Conservation (phyloP, 192 early-diverging fungal species). For the Podila clonocystis region DNA sequence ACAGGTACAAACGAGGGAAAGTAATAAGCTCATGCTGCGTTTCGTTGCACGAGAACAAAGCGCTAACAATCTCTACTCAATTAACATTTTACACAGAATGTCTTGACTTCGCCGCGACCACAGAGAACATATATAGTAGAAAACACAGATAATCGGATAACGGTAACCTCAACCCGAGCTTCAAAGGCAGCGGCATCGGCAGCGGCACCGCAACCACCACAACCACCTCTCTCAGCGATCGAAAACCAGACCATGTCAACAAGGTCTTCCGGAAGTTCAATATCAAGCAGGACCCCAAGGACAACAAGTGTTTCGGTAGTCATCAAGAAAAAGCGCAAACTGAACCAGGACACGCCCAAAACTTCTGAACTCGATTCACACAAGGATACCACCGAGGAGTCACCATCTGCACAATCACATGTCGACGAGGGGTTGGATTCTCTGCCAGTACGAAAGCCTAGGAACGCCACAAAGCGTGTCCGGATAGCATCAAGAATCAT, state of each 20-base stretch:
- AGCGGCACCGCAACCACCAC: not conserved
- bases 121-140: not conserved
- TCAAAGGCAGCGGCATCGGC: not conserved
- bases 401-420: not conserved
- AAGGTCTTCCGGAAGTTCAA: too few species aligned
- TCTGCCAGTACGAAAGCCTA: not conserved
- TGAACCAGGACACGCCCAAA: not conserved
- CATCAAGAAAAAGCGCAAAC: constrained; percentile 17
- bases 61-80: too few species aligned
- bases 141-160: not conserved
- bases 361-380: too few species aligned
- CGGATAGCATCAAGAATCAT: not conserved
- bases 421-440: not conserved
- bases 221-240: not conserved
- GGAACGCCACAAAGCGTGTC: not conserved
- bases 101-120: not conserved
- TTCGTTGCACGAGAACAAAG: too few species aligned
- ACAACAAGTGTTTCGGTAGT: not conserved
- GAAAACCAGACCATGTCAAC: not conserved
- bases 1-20: not conserved
- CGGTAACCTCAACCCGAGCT: not conserved
- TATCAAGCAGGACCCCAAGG: not conserved
- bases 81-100: too few species aligned
- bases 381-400: not conserved
- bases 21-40: too few species aligned